These are phyloP conservation scores for Stenogyne calaminthoides DNA, from an alignment of 305 asterid genomes.

Conservation along the genomic window DNA sequence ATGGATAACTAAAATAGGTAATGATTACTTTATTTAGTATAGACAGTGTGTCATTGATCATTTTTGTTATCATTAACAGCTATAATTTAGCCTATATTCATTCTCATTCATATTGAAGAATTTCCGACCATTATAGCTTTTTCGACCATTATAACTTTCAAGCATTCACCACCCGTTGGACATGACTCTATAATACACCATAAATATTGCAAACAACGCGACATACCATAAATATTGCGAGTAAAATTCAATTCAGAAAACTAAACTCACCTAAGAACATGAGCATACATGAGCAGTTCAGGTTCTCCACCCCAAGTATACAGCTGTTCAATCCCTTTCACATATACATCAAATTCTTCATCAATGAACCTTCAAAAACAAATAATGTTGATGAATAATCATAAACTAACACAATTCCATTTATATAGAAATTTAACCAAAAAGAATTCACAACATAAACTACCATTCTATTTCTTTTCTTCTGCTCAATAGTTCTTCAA, in stretches of 20 bases:
- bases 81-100: no score
- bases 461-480: constrained; percentile 75
- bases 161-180: not conserved
- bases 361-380: constrained; percentile 60
- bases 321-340: constrained; percentile 66
- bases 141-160: no score
- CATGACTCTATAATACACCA: not conserved
- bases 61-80: no score
- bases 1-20: no score
- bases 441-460: not conserved
- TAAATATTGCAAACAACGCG: not conserved
- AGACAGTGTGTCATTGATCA: no score
- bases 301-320: constrained; percentile 96
- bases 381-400: not conserved
- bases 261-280: constrained; percentile 69
- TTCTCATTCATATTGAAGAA: no score
- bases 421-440: not conserved
- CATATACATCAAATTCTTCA: constrained; percentile 79
- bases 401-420: not conserved
- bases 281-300: constrained; percentile 86
- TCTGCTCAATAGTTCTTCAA: constrained; percentile 77
- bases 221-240: not conserved
- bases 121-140: no score
- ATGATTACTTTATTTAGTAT: no score
- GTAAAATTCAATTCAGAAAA: not conserved